Evolutionary conservation across 1,139 yeast species (phyloP).

Genomic region (Yamadazyma atlantica): DNA sequence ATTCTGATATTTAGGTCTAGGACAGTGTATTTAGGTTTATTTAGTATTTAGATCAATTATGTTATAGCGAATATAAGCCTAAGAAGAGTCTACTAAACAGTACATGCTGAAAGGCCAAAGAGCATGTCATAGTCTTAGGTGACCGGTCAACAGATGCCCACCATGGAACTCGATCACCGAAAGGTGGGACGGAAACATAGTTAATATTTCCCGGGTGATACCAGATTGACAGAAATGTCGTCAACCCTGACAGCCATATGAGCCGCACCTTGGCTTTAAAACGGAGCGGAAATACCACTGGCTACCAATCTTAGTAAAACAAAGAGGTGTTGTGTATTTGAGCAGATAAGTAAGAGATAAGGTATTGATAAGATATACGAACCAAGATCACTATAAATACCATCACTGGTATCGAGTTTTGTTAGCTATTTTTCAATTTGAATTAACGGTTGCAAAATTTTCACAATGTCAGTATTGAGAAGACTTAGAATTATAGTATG

Average conservation of each 20-base stretch:
- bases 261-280: background rate
- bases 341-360: background rate
- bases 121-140: too few species aligned
- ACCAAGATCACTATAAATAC: background rate
- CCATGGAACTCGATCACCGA: too few species aligned
- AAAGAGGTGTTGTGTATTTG: too few species aligned
- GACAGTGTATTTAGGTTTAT: too few species aligned
- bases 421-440: background rate
- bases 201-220: background rate
- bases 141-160: too few species aligned
- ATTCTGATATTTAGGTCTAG: slow-evolving; percentile 5
- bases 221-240: slow-evolving; percentile 1
- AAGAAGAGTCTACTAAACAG: too few species aligned
- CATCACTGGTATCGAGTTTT: background rate
- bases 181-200: background rate
- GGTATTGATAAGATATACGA: background rate
- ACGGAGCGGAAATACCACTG: too few species aligned
- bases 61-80: too few species aligned
- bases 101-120: too few species aligned
- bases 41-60: too few species aligned
- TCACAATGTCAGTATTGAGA: slow-evolving; percentile 5
- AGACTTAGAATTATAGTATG: slow-evolving; percentile 21
- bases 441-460: background rate
- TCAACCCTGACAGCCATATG: background rate
- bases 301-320: too few species aligned